Conservation (phyloP, 2,329 filamentous ascomycete species). For the Phaeophleospora eucalypticola region DNA sequence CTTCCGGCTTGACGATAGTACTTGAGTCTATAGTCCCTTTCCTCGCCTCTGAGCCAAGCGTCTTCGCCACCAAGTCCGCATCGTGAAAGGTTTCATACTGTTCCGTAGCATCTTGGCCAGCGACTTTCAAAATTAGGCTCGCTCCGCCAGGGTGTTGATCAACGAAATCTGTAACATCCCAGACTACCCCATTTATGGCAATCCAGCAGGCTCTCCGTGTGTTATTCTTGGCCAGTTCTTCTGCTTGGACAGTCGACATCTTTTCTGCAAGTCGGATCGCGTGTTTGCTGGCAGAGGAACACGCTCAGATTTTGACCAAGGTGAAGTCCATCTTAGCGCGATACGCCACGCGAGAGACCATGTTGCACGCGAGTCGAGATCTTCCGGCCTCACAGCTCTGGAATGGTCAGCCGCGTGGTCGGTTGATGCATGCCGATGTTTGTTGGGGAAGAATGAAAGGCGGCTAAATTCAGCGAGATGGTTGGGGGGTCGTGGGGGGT, state of each 20-base stretch:
- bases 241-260: conserved; percentile 14
- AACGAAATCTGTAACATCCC: conserved; percentile 87
- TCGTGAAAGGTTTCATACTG: conserved; percentile 52
- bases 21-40: conserved; percentile 27
- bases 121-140: conserved; percentile 45
- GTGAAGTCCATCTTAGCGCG: neutral
- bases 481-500: too few relatives aligned
- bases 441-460: neutral
- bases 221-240: conserved; percentile 72
- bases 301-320: neutral
- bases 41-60: conserved; percentile 39
- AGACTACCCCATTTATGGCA: conserved; percentile 79
- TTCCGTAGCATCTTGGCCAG: conserved; percentile 51
- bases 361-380: neutral
- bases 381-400: neutral
- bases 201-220: conserved; percentile 84
- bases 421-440: neutral
- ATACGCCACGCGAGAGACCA: too few relatives aligned
- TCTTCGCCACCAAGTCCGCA: conserved; percentile 37
- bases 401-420: neutral
- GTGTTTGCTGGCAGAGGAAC: neutral
- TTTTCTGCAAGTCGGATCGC: neutral
- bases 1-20: conserved; percentile 14
- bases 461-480: neutral
- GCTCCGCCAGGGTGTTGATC: conserved; percentile 77